phyloP scores from a whole-genome alignment of 257 asterid genomes.

The Knoxia roxburghii region DNA sequence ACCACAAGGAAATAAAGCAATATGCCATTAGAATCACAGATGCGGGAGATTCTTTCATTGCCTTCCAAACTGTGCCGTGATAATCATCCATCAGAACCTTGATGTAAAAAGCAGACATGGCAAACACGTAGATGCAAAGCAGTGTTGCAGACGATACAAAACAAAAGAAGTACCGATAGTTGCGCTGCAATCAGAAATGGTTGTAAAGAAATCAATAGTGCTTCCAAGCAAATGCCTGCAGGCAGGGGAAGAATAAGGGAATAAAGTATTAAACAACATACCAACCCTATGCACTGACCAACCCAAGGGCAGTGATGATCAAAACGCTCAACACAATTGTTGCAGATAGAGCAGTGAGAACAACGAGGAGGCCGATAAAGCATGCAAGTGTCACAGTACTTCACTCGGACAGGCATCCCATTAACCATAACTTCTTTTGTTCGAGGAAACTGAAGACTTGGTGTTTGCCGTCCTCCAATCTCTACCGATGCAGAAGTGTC shows the following conservation, averaged over 20 bases:
- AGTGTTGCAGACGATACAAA: constrained; percentile 86
- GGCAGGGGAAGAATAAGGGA: background rate
- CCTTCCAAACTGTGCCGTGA: constrained; percentile 85
- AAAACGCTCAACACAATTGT: constrained; percentile 93
- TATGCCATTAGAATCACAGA: constrained; percentile 76
- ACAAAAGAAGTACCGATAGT: constrained; percentile 91
- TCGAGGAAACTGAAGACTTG: constrained; percentile 90
- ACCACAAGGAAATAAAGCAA: constrained; percentile 93
- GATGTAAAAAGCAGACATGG: constrained; percentile 79
- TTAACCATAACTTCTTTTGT: constrained; percentile 95
- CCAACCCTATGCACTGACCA: constrained; percentile 97
- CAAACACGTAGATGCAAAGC: constrained; percentile 87
- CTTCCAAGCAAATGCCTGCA: background rate
- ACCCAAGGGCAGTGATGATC: constrained; percentile 99
- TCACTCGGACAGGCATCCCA: constrained; percentile 83
- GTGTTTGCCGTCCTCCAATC: constrained; percentile 89
- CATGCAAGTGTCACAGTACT: constrained; percentile 99
- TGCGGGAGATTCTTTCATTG: constrained; percentile 96
- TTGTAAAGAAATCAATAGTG: constrained; percentile 6
- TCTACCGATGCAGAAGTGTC: constrained; percentile 70
- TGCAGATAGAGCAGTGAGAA: constrained; percentile 97
- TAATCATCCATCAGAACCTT: constrained; percentile 80
- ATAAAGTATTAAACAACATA: constrained; percentile 23
- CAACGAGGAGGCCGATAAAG: constrained; percentile 99
- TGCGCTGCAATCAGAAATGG: constrained; percentile 62